These are phyloP conservation scores for Rubroboletus satanas DNA, from an alignment of 768 basidiomycete genomes.

Conservation along the genomic window DNA sequence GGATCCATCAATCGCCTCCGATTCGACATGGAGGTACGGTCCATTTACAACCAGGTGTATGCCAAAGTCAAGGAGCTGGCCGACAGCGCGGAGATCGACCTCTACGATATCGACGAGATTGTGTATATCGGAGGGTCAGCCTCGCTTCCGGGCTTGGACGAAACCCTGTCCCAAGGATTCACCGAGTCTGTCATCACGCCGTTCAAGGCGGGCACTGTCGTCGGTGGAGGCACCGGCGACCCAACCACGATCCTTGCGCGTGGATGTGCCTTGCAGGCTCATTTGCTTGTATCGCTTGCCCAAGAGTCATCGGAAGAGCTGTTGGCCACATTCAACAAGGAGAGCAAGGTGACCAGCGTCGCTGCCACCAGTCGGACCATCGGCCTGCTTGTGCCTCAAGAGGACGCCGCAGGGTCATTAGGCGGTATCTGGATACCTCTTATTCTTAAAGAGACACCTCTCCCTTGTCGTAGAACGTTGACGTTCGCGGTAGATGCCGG, in stretches of 20 bases:
- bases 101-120: slow-evolving; percentile 71
- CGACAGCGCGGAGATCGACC: slow-evolving; percentile 48
- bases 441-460: slow-evolving; percentile 65
- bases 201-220: slow-evolving; percentile 61
- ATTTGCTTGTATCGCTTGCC: slow-evolving; percentile 49
- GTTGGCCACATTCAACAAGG: slow-evolving; percentile 44
- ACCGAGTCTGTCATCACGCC: slow-evolving; percentile 60
- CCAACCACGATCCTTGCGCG: slow-evolving; percentile 74
- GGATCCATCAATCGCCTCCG: slow-evolving; percentile 58
- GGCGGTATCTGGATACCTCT: slow-evolving; percentile 66
- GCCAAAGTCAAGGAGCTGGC: slow-evolving; percentile 52
- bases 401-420: slow-evolving; percentile 36
- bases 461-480: slow-evolving; percentile 62
- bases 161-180: slow-evolving; percentile 52
- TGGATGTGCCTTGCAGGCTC: slow-evolving; percentile 75
- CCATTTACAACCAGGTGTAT: slow-evolving; percentile 58
- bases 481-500: slow-evolving; percentile 54
- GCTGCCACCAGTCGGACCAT: slow-evolving; percentile 60
- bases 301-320: slow-evolving; percentile 51
- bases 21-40: slow-evolving; percentile 56
- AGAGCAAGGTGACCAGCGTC: slow-evolving; percentile 39
- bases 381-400: slow-evolving; percentile 60
- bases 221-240: slow-evolving; percentile 71
- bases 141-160: slow-evolving; percentile 71
- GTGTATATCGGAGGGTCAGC: slow-evolving; percentile 78